phyloP scores from a whole-genome alignment of 805 yeast species.

The Saturnispora diversa region DNA sequence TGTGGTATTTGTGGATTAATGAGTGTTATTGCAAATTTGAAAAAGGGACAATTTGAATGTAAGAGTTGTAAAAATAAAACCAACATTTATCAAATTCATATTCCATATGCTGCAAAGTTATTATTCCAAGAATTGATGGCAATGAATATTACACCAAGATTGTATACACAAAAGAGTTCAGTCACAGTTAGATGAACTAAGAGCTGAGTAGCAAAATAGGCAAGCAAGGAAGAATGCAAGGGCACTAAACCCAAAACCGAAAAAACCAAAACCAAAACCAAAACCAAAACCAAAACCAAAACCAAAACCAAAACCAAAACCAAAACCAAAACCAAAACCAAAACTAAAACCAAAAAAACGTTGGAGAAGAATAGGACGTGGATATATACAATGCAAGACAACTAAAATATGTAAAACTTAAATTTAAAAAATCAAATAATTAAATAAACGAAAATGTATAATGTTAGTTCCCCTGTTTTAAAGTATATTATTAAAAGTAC shows the following conservation, averaged over 20 bases:
- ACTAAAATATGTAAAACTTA: no score
- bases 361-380: no score
- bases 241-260: background rate
- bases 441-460: no score
- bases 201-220: no score
- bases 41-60: constrained; percentile 97
- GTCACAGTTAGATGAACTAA: constrained; percentile 23
- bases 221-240: background rate
- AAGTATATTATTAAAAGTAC: constrained; percentile 6
- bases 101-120: constrained; percentile 97
- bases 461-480: background rate
- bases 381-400: no score
- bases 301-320: no score
- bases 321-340: no score
- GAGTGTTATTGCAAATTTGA: constrained; percentile 95
- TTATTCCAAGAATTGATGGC: constrained; percentile 99
- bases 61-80: constrained; percentile 98
- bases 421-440: no score
- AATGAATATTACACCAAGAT: constrained; percentile 95
- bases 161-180: constrained; percentile 69
- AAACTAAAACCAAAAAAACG: no score
- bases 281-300: no score
- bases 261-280: no score
- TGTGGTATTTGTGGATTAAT: constrained; percentile 98
- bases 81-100: constrained; percentile 92